Percentiles rank a stretch among this genome's conserved stretches.
Conservation (phyloP, 2,329 filamentous ascomycete genomes). For the Dothideomycetidae sp. region DNA sequence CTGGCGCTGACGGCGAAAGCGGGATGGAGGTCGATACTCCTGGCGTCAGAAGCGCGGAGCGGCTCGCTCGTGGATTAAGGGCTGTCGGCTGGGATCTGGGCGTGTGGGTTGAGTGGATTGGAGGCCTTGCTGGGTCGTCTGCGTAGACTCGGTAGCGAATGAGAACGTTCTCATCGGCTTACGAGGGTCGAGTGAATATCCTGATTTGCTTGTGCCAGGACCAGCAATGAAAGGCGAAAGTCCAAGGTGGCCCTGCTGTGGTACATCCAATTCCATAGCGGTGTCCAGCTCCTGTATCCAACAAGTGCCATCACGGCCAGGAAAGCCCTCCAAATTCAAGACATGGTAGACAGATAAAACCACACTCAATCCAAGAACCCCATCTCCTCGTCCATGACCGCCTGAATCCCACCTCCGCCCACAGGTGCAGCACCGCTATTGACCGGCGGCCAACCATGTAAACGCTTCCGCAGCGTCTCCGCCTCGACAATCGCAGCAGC, state of each 20-base stretch:
- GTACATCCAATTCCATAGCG: too few species aligned
- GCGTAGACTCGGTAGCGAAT: too few species aligned
- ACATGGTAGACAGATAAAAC: too few species aligned
- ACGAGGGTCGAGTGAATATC: too few species aligned
- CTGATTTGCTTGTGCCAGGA: too few species aligned
- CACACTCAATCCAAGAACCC: constrained; percentile 41
- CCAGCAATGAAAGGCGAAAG: too few species aligned
- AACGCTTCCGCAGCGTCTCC: constrained; percentile 31
- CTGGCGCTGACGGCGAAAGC: constrained; percentile 9
- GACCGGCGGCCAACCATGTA: constrained; percentile 37
- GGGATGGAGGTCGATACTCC: constrained; percentile 15
- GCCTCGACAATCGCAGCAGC: constrained; percentile 32
- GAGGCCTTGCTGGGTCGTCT: too few species aligned
- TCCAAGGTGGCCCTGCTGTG: too few species aligned
- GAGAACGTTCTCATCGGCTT: too few species aligned
- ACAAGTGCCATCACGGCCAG: too few species aligned
- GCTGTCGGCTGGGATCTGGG: constrained; percentile 33
- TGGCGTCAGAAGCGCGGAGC: constrained; percentile 17
- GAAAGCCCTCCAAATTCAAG: too few species aligned
- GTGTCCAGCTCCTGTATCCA: too few species aligned
- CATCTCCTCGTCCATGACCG: constrained; percentile 44
- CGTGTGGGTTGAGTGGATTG: constrained; percentile 39
- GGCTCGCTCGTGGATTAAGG: constrained; percentile 32
- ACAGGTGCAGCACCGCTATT: constrained; percentile 29
- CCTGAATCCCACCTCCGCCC: constrained; percentile 30